phyloP scores from a whole-genome alignment of 176 grass and related monocot species.

The Carex pumila region DNA sequence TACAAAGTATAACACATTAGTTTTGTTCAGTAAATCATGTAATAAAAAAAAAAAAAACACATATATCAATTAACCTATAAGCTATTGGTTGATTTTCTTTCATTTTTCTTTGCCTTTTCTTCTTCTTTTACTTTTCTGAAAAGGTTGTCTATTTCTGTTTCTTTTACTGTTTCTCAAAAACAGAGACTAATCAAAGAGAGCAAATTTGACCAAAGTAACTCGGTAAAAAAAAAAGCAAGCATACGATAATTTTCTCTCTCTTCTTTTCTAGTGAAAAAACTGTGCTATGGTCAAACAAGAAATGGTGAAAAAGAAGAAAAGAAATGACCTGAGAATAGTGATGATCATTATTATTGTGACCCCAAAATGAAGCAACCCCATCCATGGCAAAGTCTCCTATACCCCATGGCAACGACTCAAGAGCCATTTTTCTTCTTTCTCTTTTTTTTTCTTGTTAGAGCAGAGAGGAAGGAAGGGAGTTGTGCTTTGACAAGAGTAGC shows the following conservation, averaged over 20 bases:
- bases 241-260: background rate
- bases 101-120: background rate
- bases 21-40: background rate
- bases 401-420: slow-evolving; percentile 50
- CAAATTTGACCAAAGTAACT: background rate
- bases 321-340: slow-evolving; percentile 34
- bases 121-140: background rate
- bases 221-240: background rate
- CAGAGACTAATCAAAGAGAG: background rate
- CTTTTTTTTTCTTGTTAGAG: slow-evolving; percentile 1
- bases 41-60: background rate
- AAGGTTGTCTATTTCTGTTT: background rate
- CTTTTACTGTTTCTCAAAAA: background rate
- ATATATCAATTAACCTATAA: background rate
- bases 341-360: slow-evolving; percentile 38
- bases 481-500: background rate
- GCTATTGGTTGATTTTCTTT: background rate
- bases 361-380: slow-evolving; percentile 35
- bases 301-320: background rate
- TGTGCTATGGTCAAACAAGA: slow-evolving; percentile 19
- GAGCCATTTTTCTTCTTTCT: slow-evolving; percentile 29
- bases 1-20: background rate
- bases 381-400: slow-evolving; percentile 45
- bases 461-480: background rate
- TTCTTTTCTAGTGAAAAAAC: background rate